Conservation (phyloP, 768 basidiomycete genomes). For the Macrolepiota fuliginosa region DNA sequence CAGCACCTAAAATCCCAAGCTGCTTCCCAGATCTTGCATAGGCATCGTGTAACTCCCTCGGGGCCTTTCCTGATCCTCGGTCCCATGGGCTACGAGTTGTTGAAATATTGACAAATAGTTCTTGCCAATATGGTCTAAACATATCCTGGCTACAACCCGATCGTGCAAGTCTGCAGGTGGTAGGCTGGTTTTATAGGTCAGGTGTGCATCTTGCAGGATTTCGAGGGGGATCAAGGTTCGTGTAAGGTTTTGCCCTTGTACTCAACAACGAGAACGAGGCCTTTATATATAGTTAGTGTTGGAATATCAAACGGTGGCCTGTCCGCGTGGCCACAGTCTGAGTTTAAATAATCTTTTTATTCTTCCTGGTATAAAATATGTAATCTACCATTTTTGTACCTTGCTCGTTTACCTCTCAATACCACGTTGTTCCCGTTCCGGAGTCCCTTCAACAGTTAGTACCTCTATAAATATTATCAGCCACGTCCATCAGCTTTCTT, state of each 20-base stretch:
- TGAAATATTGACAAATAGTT: constrained; percentile 49
- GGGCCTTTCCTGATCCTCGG: constrained; percentile 23
- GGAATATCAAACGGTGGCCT: too few species aligned
- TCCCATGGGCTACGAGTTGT: constrained; percentile 40
- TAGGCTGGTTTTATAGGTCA: constrained; percentile 39
- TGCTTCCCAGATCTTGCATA: constrained; percentile 43
- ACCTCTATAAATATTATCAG: too few species aligned
- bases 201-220: constrained; percentile 64
- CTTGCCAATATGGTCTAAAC: constrained; percentile 57
- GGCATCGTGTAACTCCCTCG: constrained; percentile 26
- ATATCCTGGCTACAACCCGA: constrained; percentile 51
- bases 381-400: too few species aligned
- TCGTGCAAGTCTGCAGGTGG: constrained; percentile 50
- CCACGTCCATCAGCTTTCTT: not conserved
- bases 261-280: constrained; percentile 57
- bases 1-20: constrained; percentile 52
- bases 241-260: constrained; percentile 58
- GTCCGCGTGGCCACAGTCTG: too few species aligned
- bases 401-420: too few species aligned
- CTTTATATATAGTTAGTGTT: constrained; percentile 66
- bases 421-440: too few species aligned
- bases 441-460: too few species aligned
- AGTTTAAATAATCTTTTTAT: too few species aligned
- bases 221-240: constrained; percentile 62
- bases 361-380: too few species aligned